These are phyloP conservation scores for Pseudotsuga menziesii DNA, from an alignment of 75 land plant genomes.

Conservation along the genomic window DNA sequence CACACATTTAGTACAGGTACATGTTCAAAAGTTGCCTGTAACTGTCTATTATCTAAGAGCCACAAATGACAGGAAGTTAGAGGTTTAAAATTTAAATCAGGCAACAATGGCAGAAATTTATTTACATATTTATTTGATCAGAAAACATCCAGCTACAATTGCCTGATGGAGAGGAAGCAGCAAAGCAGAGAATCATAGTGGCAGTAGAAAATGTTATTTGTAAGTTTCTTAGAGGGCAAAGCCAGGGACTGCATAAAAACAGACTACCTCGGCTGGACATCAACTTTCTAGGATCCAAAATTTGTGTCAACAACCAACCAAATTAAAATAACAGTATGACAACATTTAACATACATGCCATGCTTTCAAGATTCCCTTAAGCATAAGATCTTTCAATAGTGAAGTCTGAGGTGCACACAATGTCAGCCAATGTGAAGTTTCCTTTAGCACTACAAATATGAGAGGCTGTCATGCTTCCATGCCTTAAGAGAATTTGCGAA, in stretches of 20 bases:
- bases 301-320: too few relatives aligned
- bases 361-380: too few relatives aligned
- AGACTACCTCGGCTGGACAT: background rate
- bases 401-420: too few relatives aligned
- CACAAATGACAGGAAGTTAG: background rate
- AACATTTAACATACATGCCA: too few relatives aligned
- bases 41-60: background rate
- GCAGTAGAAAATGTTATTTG: background rate
- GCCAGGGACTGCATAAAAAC: background rate
- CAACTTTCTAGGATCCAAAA: too few relatives aligned
- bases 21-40: background rate
- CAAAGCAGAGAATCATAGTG: background rate
- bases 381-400: too few relatives aligned
- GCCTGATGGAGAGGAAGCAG: background rate
- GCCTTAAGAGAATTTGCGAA: too few relatives aligned
- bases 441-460: too few relatives aligned
- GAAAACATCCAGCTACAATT: background rate
- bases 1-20: background rate
- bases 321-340: too few relatives aligned
- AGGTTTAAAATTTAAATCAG: background rate
- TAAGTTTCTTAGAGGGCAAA: background rate
- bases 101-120: background rate
- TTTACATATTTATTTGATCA: background rate
- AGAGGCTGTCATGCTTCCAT: too few relatives aligned
- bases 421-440: too few relatives aligned